Conservation (phyloP, 306 rosid genomes). For the Dryas drummondii region DNA sequence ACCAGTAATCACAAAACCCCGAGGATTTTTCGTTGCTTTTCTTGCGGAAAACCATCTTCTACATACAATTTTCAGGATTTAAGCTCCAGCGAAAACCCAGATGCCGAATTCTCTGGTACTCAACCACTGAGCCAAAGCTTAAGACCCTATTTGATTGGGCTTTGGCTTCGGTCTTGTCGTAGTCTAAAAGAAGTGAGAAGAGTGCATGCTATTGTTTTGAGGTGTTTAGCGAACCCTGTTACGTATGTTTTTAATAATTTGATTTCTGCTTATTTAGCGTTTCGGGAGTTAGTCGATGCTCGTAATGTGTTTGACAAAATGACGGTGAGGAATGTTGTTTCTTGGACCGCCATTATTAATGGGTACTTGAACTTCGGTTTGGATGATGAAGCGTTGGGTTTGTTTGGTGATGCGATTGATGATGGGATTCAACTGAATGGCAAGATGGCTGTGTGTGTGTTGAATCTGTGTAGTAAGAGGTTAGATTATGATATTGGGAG, state of each 20-base stretch:
- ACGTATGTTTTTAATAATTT: constrained; percentile 71
- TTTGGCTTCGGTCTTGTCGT: constrained; percentile 60
- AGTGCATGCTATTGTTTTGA: constrained; percentile 57
- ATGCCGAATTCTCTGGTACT: constrained; percentile 20
- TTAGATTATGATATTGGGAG: constrained; percentile 62
- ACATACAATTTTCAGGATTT: constrained; percentile 2
- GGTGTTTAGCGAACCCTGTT: constrained; percentile 31
- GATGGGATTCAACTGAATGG: constrained; percentile 53
- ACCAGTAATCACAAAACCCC: neutral
- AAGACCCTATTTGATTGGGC: constrained; percentile 47
- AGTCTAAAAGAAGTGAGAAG: constrained; percentile 54
- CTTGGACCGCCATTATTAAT: constrained; percentile 86
- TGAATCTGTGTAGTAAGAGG: constrained; percentile 65
- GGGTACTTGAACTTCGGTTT: constrained; percentile 59
- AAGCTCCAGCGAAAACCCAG: constrained; percentile 23
- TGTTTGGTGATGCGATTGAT: constrained; percentile 49
- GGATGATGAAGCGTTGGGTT: constrained; percentile 63
- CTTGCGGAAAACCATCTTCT: constrained; percentile 4
- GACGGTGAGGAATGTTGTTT: constrained; percentile 59
- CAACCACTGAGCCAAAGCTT: constrained; percentile 28
- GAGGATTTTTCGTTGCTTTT: constrained; percentile 6
- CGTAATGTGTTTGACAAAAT: constrained; percentile 71
- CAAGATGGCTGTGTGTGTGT: constrained; percentile 74
- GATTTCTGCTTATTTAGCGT: constrained; percentile 58
- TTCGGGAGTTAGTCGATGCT: constrained; percentile 52